Percentiles rank a stretch among this genome's conserved stretches.
Evolutionary conservation across 495 filamentous ascomycete genomes (phyloP).

Genomic region (Articulospora tetracladia): DNA sequence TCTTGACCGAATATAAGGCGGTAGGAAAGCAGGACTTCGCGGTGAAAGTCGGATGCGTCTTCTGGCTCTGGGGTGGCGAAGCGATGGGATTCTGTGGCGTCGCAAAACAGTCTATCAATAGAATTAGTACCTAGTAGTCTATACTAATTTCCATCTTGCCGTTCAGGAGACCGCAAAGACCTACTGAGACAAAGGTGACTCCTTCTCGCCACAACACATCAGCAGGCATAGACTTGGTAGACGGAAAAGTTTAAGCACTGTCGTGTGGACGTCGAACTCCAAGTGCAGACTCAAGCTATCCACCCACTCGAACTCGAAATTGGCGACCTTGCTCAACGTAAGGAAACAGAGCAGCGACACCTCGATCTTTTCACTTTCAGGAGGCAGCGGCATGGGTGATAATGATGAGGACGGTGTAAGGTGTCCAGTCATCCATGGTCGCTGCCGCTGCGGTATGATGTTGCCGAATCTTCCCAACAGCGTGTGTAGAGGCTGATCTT

Average conservation of each 20-base stretch:
- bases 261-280: slow-evolving; percentile 7
- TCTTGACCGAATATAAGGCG: slow-evolving; percentile 14
- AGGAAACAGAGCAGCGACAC: slow-evolving; percentile 2
- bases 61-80: not conserved
- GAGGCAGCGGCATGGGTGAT: not conserved
- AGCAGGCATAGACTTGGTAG: slow-evolving; percentile 14
- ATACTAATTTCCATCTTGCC: too few relatives aligned
- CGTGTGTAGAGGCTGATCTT: not conserved
- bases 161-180: not conserved
- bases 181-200: slow-evolving; percentile 3
- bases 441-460: slow-evolving; percentile 10
- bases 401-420: not conserved
- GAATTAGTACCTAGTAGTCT: not conserved
- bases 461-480: slow-evolving; percentile 10
- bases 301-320: slow-evolving; percentile 14
- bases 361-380: slow-evolving; percentile 1
- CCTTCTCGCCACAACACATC: not conserved
- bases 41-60: slow-evolving; percentile 8
- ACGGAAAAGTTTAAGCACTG: slow-evolving; percentile 12
- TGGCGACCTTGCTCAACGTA: not conserved
- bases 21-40: slow-evolving; percentile 18
- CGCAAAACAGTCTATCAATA: not conserved
- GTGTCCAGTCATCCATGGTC: not conserved
- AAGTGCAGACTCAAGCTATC: slow-evolving; percentile 18
- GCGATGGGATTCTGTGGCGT: not conserved